Base-by-base conservation (phyloP, 495 filamentous ascomycete species). In the Neurospora pannonica region DNA sequence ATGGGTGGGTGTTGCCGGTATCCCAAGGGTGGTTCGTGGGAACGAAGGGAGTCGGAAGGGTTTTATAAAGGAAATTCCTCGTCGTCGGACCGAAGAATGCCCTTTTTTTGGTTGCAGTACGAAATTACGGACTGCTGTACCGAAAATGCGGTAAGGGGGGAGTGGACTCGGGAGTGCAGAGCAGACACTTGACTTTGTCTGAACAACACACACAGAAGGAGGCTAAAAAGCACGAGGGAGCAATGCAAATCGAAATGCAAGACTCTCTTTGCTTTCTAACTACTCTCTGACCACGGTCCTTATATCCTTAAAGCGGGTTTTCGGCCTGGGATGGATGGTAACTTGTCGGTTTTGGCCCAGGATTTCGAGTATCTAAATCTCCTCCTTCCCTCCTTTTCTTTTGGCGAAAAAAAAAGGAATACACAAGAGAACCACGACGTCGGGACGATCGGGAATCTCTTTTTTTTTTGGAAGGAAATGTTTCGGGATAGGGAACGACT, bases 401-500 rank as follows among this genome's bases (percentile, higher is more conserved):
- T 73, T 62, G 71, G 72, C 70, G 62, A 78, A 80, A 78, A 80
- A 78, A 78, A 77, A 78, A 75, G 77, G 79, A 82, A 79, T 78
- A 75, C 73, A 75, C 72, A 76, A 72, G 79, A 79, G 62, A 36
- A 36, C 54, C 54, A 67, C 54, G 54, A 67, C 15, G 54, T 67
- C 54, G 54, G 28, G 54, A 67, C 54, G 54, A 67, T 67, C 54
- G 54, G 28, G 48, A 15, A 34, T 67, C 54, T 67, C 54, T 34
- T 67, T 31, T 46, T 31, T 46, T 78, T 77, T 78, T 83, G 84
- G 84, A 84, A 85, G 84, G 84, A 81, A 82, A 67, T 81, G 83
- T 81, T 78, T 73, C 76, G 81, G 81, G 75, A 81, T 78, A 80
- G 78, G 80, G 81, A 86, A 87, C 82, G 86, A 87, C 82, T 86